A percentile compares a stretch with the other conserved stretches of the same genome.
Evolutionary conservation across 164 flowering plant species (phyloP).

Genomic region (Umbellularia californica): DNA sequence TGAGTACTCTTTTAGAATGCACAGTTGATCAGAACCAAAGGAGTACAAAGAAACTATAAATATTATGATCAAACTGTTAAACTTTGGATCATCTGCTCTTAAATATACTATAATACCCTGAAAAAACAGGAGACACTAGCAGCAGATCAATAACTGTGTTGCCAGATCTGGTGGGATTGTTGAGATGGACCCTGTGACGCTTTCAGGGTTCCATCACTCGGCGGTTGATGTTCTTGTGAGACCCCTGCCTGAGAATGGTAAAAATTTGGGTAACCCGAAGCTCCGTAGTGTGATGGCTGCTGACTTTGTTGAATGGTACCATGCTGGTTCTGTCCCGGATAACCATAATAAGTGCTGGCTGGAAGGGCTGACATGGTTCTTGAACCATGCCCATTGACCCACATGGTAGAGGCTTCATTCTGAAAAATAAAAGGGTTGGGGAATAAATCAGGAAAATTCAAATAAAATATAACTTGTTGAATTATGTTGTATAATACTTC

Average conservation of each 20-base stretch:
- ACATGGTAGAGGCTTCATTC: constrained; percentile 69
- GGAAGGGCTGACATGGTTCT: constrained; percentile 74
- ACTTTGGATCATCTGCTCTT: constrained; percentile 28
- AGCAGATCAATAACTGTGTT: constrained; percentile 59
- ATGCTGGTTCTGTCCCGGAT: constrained; percentile 69
- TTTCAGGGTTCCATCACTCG: constrained; percentile 50
- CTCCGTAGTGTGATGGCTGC: constrained; percentile 71
- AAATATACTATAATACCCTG: constrained; percentile 38
- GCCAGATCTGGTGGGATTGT: constrained; percentile 90
- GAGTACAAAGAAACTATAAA: neutral
- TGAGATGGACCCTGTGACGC: constrained; percentile 69
- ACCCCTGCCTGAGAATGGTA: constrained; percentile 71
- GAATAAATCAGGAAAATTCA: neutral
- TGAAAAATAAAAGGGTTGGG: constrained; percentile 9
- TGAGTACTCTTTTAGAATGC: constrained; percentile 27
- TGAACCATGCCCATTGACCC: constrained; percentile 80
- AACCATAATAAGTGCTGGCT: constrained; percentile 61
- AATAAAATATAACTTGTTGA: neutral
- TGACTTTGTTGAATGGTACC: constrained; percentile 70
- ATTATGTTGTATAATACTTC: neutral
- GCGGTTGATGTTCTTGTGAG: constrained; percentile 62
- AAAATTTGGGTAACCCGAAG: constrained; percentile 65
- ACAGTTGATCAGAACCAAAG: constrained; percentile 23
- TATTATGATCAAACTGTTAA: constrained; percentile 20
- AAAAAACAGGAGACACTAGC: constrained; percentile 28